phyloP scores from a whole-genome alignment of 2,329 filamentous ascomycete genomes.

The Aspergillus neoniger region DNA sequence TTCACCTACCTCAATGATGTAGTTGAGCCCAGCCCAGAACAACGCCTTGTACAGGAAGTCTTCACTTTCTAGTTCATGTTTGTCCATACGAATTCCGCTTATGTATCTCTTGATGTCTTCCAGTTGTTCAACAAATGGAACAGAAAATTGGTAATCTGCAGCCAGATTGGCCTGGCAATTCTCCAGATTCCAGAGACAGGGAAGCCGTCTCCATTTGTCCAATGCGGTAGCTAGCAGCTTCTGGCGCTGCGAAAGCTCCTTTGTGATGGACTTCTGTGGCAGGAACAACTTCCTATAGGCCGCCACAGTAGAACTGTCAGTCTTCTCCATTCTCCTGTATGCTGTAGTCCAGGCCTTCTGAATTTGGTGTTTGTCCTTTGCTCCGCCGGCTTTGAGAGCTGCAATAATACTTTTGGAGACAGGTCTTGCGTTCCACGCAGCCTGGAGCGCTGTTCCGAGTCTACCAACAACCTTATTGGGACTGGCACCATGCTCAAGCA shows the following conservation, averaged over 20 bases:
- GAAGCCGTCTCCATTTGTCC: background rate
- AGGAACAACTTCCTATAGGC: background rate
- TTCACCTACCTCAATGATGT: background rate
- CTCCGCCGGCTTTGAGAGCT: background rate
- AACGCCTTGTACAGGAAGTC: background rate
- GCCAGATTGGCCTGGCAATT: background rate
- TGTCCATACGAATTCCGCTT: background rate
- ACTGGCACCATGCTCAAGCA: background rate
- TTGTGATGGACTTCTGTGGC: background rate
- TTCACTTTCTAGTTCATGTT: background rate
- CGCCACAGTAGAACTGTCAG: background rate
- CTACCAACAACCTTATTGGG: background rate
- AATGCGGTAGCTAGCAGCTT: background rate
- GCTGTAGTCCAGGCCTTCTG: background rate
- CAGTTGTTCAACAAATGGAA: background rate
- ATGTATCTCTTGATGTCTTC: background rate
- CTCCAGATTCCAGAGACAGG: background rate
- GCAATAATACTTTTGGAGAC: background rate
- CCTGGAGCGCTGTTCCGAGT: background rate
- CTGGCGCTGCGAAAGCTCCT: background rate
- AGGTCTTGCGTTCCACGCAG: background rate
- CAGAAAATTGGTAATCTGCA: background rate
- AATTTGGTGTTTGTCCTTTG: background rate
- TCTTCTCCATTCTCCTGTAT: background rate
- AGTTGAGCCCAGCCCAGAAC: background rate